phyloP scores from a whole-genome alignment of 2,329 filamentous ascomycete species.

The Pseudogymnoascus sp. region DNA sequence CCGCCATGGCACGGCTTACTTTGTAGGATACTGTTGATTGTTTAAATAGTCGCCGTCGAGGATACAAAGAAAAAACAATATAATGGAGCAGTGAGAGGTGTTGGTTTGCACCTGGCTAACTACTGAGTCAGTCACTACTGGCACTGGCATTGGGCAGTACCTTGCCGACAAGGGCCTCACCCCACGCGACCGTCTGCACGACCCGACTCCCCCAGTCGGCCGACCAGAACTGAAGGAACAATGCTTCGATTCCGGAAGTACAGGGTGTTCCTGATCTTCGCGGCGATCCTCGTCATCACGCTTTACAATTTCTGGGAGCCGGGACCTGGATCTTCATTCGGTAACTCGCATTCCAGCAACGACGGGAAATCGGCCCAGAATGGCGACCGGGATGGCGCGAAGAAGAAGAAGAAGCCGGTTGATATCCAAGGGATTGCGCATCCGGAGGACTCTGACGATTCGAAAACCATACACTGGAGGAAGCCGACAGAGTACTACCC shows the following conservation, averaged over 20 bases:
- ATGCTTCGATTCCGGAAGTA: conserved; percentile 56
- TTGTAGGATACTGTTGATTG: neutral
- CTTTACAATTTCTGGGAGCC: conserved; percentile 6
- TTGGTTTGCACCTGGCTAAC: neutral
- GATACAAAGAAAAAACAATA: neutral
- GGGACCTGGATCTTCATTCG: neutral
- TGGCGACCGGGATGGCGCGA: neutral
- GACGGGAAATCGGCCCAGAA: neutral
- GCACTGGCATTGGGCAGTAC: neutral
- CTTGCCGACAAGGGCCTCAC: neutral
- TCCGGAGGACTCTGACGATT: neutral
- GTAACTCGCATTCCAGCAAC: neutral
- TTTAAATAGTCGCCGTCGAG: neutral
- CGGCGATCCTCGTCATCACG: conserved; percentile 44
- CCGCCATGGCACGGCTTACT: neutral
- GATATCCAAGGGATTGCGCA: neutral
- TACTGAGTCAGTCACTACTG: neutral
- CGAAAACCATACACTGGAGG: conserved; percentile 56
- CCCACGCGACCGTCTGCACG: neutral
- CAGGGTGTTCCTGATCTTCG: conserved; percentile 50
- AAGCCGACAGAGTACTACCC: conserved; percentile 73
- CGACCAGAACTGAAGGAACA: conserved; percentile 14
- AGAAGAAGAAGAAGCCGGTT: neutral
- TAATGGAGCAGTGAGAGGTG: neutral
- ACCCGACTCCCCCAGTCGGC: neutral